Evolutionary conservation across 1,139 yeast species (phyloP).

Genomic region (Diutina catenulata): DNA sequence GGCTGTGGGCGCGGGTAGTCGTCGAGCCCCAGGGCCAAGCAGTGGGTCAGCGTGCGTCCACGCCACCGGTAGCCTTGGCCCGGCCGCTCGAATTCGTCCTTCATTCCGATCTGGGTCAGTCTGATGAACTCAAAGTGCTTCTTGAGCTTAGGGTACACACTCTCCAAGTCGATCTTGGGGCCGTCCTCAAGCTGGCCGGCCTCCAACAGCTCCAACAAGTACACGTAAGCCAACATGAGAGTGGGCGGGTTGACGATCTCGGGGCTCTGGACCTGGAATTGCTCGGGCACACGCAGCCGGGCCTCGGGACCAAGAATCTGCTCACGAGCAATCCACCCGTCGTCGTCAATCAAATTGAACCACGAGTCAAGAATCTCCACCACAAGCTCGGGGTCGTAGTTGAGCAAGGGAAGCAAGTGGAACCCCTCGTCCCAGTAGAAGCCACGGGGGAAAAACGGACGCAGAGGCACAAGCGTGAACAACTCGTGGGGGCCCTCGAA

Average conservation of each 20-base stretch:
- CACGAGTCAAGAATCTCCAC: constrained; percentile 78
- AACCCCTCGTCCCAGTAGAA: constrained; percentile 99
- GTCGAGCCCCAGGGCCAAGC: constrained; percentile 88
- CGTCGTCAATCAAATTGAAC: constrained; percentile 75
- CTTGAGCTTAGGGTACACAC: constrained; percentile 66
- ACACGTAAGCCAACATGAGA: constrained; percentile 65
- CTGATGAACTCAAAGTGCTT: constrained; percentile 82
- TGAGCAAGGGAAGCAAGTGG: constrained; percentile 71
- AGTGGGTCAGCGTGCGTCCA: constrained; percentile 77
- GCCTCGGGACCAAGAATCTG: constrained; percentile 90
- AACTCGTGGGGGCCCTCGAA: constrained; percentile 61
- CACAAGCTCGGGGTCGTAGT: constrained; percentile 76
- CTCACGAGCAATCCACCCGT: constrained; percentile 97
- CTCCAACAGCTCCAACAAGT: constrained; percentile 39
- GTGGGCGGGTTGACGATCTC: constrained; percentile 96
- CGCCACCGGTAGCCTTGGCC: constrained; percentile 85
- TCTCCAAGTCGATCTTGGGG: constrained; percentile 45
- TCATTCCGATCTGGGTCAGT: constrained; percentile 57
- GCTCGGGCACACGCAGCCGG: constrained; percentile 77
- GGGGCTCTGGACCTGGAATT: constrained; percentile 80
- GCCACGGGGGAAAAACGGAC: constrained; percentile 94
- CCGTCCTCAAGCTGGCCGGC: constrained; percentile 33
- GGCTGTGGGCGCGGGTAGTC: constrained; percentile 84
- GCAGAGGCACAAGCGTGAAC: constrained; percentile 79
- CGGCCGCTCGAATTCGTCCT: constrained; percentile 42